Conservation (phyloP, 306 rosid species). For the Betula pendula region DNA sequence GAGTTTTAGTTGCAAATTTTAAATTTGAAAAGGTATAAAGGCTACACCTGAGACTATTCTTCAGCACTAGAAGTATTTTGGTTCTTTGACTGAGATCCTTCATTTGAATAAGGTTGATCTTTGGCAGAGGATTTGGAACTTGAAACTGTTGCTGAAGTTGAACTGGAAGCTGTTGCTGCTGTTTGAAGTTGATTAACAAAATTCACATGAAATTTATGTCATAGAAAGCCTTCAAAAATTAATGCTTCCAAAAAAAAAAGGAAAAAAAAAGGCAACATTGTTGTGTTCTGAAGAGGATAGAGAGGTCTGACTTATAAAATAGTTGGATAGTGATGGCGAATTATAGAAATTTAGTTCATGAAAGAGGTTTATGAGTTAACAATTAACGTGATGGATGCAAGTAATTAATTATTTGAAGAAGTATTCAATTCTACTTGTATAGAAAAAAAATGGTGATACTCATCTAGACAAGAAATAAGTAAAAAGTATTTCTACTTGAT, state of each 20-base stretch:
- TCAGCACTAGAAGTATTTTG: no score
- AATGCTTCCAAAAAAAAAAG: neutral
- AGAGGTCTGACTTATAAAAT: neutral
- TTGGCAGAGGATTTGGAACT: no score
- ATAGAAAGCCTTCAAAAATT: neutral
- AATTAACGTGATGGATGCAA: neutral
- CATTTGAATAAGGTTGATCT: no score
- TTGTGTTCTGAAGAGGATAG: neutral
- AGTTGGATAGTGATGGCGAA: neutral
- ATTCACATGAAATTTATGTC: neutral
- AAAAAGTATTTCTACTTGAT: neutral
- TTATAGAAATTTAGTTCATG: neutral
- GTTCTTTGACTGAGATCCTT: no score
- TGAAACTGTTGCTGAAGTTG: no score
- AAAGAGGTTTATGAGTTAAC: neutral
- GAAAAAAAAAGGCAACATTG: neutral
- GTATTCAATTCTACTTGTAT: neutral
- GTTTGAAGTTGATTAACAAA: no score
- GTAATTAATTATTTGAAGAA: neutral
- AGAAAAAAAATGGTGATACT: neutral
- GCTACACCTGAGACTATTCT: no score
- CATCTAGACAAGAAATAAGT: neutral
- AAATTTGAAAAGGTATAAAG: no score
- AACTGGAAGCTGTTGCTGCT: no score
- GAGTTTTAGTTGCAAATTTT: no score